Percentiles rank a stretch among this genome's conserved stretches.
Conservation (phyloP, 768 basidiomycete species). For the Hortiboletus campestris region DNA sequence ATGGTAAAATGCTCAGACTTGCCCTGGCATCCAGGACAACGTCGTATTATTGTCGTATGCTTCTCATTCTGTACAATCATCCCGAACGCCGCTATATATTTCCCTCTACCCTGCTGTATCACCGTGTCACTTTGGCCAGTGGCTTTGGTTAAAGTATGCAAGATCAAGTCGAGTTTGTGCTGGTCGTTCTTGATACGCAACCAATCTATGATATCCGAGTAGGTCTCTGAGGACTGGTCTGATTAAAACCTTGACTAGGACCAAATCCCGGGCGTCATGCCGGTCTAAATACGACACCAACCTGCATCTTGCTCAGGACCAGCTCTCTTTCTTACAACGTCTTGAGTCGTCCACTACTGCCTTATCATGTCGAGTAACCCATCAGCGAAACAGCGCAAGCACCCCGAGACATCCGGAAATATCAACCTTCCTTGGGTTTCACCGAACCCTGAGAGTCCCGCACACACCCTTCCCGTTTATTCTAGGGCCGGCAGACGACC, state of each 20-base stretch:
- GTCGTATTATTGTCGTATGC: constrained; percentile 24
- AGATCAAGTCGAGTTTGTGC: constrained; percentile 6
- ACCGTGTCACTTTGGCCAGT: constrained; percentile 5
- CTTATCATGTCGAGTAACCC: constrained; percentile 12
- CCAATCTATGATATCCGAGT: not conserved
- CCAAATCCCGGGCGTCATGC: not conserved
- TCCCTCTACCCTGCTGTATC: constrained; percentile 7
- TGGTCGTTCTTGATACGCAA: not conserved
- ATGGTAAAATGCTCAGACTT: constrained; percentile 46
- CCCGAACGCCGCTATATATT: constrained; percentile 18
- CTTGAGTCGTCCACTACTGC: not conserved
- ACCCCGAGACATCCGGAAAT: not conserved
- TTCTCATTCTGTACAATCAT: constrained; percentile 22
- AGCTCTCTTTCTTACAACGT: not conserved
- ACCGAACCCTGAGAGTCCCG: not conserved
- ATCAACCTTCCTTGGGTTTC: not conserved
- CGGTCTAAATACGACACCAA: not conserved
- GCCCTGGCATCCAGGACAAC: not conserved
- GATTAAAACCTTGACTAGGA: constrained; percentile 14
- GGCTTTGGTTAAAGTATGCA: not conserved
- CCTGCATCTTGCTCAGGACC: not conserved
- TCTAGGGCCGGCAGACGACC: not conserved
- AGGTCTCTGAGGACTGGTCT: constrained; percentile 10
- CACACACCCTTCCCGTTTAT: not conserved
- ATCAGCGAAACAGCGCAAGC: constrained; percentile 9